Evolutionary conservation across 176 grass and related monocot species (phyloP), one percentile per base, ranked within the genome.

Genomic region (Melocanna baccifera): DNA sequence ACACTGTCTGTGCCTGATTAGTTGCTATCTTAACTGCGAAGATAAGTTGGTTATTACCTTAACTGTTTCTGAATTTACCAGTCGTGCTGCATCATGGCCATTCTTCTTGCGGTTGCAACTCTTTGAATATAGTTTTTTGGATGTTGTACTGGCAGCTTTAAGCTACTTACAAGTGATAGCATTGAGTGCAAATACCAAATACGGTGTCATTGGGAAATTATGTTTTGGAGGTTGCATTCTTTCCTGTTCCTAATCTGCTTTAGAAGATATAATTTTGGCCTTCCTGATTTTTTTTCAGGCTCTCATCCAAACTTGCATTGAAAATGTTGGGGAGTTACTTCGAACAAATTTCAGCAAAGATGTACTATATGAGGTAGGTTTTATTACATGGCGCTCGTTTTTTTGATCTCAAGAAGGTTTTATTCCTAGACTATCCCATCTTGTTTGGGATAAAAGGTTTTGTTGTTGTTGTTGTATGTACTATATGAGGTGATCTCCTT

Each of bases 291-390:
- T 72, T 75, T 65, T 80, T 75, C 84, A 98, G 93, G 71, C 47
- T 89, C 93, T 98, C 52, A 63, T 98, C 22, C 67, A 88, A 78
- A 86, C 69, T 51, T 95, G 91, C 55, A 80, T 86, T 30, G 85
- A 92, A 73, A 95, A 93, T 92, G 86, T 71, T 71, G 93, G 91
- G 12, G 89, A 86, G 58, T 82, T 95, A 73, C 93, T 98, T 80
- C 67, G 83, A 75, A 84, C 93, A 62, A 98, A 95, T 86, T 95
- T 95, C 8, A 89, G 91, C 72, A 98, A 94, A 90, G 93, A 98
- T 81, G 22, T 98, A 45, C 65, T 98, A 36, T 93, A 87, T 67
- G 91, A 98, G 96, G 96, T 98, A n/a, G n/a, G n/a, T n/a, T n/a
- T n/a, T n/a, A n/a, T n/a, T n/a, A n/a, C n/a, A n/a, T n/a, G n/a